Evolutionary conservation across 208 protist species (phyloP), one percentile per base, ranked within the genome.

Genomic region (Angomonas deanei): DNA sequence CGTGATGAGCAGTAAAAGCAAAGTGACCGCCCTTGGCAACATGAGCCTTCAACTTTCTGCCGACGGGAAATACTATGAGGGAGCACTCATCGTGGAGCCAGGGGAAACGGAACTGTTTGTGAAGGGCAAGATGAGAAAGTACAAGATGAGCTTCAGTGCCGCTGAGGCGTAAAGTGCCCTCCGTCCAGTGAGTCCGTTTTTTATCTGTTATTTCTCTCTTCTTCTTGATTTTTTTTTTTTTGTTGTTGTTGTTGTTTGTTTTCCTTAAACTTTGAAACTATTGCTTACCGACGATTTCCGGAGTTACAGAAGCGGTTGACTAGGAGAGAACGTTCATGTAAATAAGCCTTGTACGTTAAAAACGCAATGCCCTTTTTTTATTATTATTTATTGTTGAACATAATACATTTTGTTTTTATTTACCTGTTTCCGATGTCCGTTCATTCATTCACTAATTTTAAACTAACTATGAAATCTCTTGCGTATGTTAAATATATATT

Each of bases 1-100:
- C 50, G 58, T 64, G 2, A 5, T 69, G 38, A 53, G 60, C 38
- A 19, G 38, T 10, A 70, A n/a, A 1, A 64, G 66, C 21, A 23
- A 52, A 2, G 58, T 68, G 59, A 15, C 15, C 15, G 8, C 36
- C 11, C 36, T 42, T 15, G 36, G 36, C 8, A 53, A 53, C n/a
- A 17, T 53, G n/a, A 53, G n/a, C 8, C 11, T 47, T 61, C 6
- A 30, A 24, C 24, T 57, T 34, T 36, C 6, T 31, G 15, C 21
- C 31, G 8, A 8, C 28, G 11, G 4, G 21, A 23, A 53, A 24
- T 27, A 17, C 21, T 23, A 27, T 15, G 21, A 53, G 21, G n/a
- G 21, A 53, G 8, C 21, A 15, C 11, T 53, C 21, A 24, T 53
- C 5, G 21, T 53, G 11, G n/a, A 15, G 21, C 47, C 21, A 27